Percentiles rank a stretch among this genome's conserved stretches.
Conservation (phyloP, 345 rosid species). For the Arabidopsis suecica region DNA sequence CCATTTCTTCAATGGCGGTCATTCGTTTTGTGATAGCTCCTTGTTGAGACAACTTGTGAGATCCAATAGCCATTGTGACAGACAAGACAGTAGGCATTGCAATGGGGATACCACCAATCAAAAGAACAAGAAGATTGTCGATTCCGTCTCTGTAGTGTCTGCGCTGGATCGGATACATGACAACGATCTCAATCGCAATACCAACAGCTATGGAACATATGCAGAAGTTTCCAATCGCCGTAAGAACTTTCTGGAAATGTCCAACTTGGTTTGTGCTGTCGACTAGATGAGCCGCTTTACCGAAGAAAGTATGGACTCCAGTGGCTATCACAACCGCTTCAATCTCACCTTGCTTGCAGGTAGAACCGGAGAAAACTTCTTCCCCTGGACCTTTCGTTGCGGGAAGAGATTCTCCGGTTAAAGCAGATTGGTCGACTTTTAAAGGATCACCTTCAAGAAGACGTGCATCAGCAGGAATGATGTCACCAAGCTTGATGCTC, state of each 20-base stretch:
- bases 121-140: slow-evolving; percentile 79
- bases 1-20: slow-evolving; percentile 96
- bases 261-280: slow-evolving; percentile 89
- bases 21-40: slow-evolving; percentile 93
- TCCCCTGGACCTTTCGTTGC: slow-evolving; percentile 75
- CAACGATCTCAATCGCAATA: slow-evolving; percentile 67
- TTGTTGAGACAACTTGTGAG: slow-evolving; percentile 74
- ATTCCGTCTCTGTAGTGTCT: slow-evolving; percentile 75
- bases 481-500: slow-evolving; percentile 83
- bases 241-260: slow-evolving; percentile 82
- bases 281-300: slow-evolving; percentile 92
- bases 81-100: slow-evolving; percentile 84
- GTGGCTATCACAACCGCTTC: slow-evolving; percentile 90
- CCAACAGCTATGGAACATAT: slow-evolving; percentile 76
- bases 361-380: slow-evolving; percentile 81
- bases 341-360: slow-evolving; percentile 89
- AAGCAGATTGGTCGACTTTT: slow-evolving; percentile 87
- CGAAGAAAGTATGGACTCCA: slow-evolving; percentile 87
- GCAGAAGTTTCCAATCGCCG: slow-evolving; percentile 89
- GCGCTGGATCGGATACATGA: slow-evolving; percentile 83
- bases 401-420: slow-evolving; percentile 90
- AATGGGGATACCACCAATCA: slow-evolving; percentile 92
- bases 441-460: slow-evolving; percentile 87
- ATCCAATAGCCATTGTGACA: slow-evolving; percentile 91
- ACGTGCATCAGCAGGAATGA: slow-evolving; percentile 93